Evolutionary conservation across 2,329 filamentous ascomycete species (phyloP).

Genomic region (Trichoderma afroharzianum): DNA sequence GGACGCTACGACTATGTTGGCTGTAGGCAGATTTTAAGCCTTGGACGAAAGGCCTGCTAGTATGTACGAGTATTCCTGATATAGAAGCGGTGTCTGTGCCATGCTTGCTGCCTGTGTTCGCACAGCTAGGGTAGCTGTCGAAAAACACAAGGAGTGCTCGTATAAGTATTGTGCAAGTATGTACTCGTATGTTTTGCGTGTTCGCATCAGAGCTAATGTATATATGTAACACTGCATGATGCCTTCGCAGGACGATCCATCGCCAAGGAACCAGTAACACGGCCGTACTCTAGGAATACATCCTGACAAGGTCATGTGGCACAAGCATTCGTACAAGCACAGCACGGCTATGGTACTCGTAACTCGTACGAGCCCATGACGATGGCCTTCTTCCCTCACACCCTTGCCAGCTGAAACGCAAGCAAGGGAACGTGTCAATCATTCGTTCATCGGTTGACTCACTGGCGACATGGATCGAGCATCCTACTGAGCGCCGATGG

Average conservation of each 20-base stretch:
- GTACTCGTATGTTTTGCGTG: not conserved
- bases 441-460: conserved; percentile 6
- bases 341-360: not conserved
- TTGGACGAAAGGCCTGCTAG: not conserved
- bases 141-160: not conserved
- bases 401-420: conserved; percentile 1
- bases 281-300: not conserved
- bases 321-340: not conserved
- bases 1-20: not conserved
- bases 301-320: not conserved
- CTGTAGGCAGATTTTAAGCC: not conserved
- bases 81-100: not conserved
- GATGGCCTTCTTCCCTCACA: not conserved
- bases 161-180: not conserved
- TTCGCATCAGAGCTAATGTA: not conserved
- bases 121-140: not conserved
- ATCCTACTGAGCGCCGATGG: not conserved
- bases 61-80: not conserved
- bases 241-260: not conserved
- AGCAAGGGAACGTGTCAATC: conserved; percentile 6
- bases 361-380: not conserved
- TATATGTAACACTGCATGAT: not conserved
- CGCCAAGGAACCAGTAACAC: not conserved
- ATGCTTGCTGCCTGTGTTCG: not conserved
- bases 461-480: not conserved